Base-by-base conservation (phyloP, 441 rosid species). In the Jatropha podagrica region DNA sequence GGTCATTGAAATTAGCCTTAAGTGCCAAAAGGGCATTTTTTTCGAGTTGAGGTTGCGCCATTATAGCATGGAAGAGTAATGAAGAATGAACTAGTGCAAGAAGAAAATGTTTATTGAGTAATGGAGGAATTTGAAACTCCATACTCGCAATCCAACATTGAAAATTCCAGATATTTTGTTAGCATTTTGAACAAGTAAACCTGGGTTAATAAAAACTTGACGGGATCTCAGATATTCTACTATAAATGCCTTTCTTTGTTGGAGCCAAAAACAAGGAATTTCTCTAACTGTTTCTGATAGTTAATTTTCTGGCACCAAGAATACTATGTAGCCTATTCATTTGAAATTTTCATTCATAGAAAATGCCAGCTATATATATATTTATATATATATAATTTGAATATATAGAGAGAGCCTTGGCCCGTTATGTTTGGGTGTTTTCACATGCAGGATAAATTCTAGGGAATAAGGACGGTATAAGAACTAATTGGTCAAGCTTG, bases 1-100 rank as follows among this genome's bases (percentile, higher is more conserved):
- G 68, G 78, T 81, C 56, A 52, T 86, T 80, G 66, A 87, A 85
- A 38, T 3, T 71, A 56, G 69, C 62, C 79, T 83, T 86, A 15
- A 87, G 83, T 41, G 83, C 85, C 37, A 67, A 76, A n/a, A 87
- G 83, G 14, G 84, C 88, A 5, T 77, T 64, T 55, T 64, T 77
- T 76, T 87, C 92, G 49, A 71, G 76, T 7, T 60, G 56, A 68
- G 73, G 27, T 56, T 76, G 76, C 15, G 74, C 69, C 20, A 4
- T 27, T 2, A 51, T n/a, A n/a, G 38, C 14, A 14, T 60, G 7
- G 70, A 41, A 32, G 54, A 55, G 54, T 1, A 41, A 15, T 26
- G 65, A 12, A 74, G 60, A 52, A 59, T 72, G 23, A 42, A 79
- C 48, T 20, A 76, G 51, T 41, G 74, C 4, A n/a, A 74, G 14